Conservation (phyloP, 2,329 filamentous ascomycete genomes). For the Elsinoe ampelina region DNA sequence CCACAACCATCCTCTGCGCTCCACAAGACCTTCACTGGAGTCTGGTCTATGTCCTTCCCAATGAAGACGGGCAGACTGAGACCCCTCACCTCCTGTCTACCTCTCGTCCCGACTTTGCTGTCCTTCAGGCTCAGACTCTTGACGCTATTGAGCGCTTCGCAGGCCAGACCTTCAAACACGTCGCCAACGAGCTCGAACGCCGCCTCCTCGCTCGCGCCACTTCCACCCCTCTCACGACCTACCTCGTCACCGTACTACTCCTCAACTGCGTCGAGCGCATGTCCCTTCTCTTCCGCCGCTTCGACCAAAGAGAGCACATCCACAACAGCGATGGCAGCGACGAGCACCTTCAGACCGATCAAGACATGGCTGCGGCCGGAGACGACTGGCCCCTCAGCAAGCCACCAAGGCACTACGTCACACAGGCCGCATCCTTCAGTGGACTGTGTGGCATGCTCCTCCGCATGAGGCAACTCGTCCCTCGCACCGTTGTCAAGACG, state of each 20-base stretch:
- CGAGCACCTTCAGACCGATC: not conserved
- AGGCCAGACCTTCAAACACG: slow-evolving; percentile 41
- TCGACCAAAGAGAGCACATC: slow-evolving; percentile 15
- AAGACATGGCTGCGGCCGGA: not conserved
- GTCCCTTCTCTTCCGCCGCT: slow-evolving; percentile 43
- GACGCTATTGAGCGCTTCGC: slow-evolving; percentile 48
- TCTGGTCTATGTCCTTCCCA: slow-evolving; percentile 36
- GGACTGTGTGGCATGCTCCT: slow-evolving; percentile 49
- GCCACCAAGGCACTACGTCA: slow-evolving; percentile 42
- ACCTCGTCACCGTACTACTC: slow-evolving; percentile 49
- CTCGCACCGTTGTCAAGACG: slow-evolving; percentile 28
- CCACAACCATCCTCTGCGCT: slow-evolving; percentile 45
- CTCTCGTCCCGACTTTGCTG: slow-evolving; percentile 26
- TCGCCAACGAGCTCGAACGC: slow-evolving; percentile 52
- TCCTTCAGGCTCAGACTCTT: slow-evolving; percentile 46
- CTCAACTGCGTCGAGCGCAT: slow-evolving; percentile 52
- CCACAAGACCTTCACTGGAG: slow-evolving; percentile 37
- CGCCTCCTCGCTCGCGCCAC: slow-evolving; percentile 50
- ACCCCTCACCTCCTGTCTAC: slow-evolving; percentile 20
- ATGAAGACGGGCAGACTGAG: slow-evolving; percentile 27
- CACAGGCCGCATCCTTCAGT: slow-evolving; percentile 49
- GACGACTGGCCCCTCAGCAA: slow-evolving; percentile 45
- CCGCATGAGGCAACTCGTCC: slow-evolving; percentile 45
- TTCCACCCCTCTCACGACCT: slow-evolving; percentile 49
- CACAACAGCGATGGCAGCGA: not conserved